A percentile compares a stretch with the other conserved stretches of the same genome.
Conservation (phyloP, 257 asterid species). For the Vinca minor region DNA sequence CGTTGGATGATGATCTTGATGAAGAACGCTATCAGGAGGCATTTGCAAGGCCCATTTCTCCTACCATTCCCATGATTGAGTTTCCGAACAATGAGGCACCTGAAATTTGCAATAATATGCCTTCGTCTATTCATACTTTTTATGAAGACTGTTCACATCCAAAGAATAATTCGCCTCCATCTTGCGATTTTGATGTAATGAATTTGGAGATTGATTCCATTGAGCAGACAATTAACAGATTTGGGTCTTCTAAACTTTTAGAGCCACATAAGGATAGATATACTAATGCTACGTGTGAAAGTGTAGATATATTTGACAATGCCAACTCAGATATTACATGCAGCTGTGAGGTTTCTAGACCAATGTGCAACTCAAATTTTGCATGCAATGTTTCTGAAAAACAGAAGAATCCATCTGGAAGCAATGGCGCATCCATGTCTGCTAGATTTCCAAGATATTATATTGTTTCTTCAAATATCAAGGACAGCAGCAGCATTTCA, state of each 20-base stretch:
- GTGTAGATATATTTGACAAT: constrained; percentile 7
- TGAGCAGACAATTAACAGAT: constrained; percentile 16
- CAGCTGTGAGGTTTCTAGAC: constrained; percentile 9
- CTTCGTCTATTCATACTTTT: constrained; percentile 15
- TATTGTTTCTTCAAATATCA: constrained; percentile 38
- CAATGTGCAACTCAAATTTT: neutral
- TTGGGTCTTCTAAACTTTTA: constrained; percentile 20
- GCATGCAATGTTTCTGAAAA: constrained; percentile 24
- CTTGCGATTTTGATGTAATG: constrained; percentile 25
- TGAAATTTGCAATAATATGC: constrained; percentile 25
- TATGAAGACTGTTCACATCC: constrained; percentile 19
- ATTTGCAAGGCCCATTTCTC: constrained; percentile 68
- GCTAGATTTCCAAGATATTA: constrained; percentile 28
- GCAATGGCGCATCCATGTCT: constrained; percentile 11
- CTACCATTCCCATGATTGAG: constrained; percentile 46
- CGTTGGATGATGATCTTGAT: constrained; percentile 53
- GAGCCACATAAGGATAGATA: constrained; percentile 16
- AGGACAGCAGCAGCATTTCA: constrained; percentile 43
- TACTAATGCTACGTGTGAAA: constrained; percentile 18
- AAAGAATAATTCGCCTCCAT: constrained; percentile 24
- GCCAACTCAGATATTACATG: constrained; percentile 8
- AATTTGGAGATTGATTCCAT: constrained; percentile 32
- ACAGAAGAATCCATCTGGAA: constrained; percentile 25
- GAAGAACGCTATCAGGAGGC: constrained; percentile 58
- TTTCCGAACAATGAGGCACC: constrained; percentile 27